Conservation (phyloP, 2,329 filamentous ascomycete species). For the Mollisiaceae sp. region DNA sequence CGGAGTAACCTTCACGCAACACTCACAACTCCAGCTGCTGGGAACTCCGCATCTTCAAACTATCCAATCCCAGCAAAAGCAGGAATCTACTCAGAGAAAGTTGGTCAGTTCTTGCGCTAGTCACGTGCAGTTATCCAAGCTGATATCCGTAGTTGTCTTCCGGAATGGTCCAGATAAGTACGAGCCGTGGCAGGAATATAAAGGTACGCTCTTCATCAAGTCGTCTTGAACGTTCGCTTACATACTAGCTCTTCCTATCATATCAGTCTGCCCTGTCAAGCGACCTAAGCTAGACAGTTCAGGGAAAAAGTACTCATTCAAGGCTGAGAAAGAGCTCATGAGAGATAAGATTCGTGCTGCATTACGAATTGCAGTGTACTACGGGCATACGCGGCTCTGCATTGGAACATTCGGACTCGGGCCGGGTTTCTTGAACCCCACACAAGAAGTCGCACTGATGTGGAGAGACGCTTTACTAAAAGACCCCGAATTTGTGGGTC, state of each 20-base stretch:
- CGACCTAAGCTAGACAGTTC: conserved; percentile 74
- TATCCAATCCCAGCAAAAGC: conserved; percentile 76
- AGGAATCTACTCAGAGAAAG: conserved; percentile 71
- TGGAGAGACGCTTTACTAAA: conserved; percentile 70
- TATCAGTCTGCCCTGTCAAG: conserved; percentile 73
- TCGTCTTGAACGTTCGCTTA: no score
- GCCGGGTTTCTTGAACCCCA: conserved; percentile 67
- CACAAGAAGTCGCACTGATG: conserved; percentile 66
- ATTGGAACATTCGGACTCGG: conserved; percentile 70
- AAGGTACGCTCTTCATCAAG: conserved; percentile 35
- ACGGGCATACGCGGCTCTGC: conserved; percentile 61
- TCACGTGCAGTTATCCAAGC: not conserved
- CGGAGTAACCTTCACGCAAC: conserved; percentile 75
- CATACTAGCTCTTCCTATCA: conserved; percentile 63
- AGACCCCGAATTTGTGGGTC: conserved; percentile 65
- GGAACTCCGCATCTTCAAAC: conserved; percentile 53
- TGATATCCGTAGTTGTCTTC: conserved; percentile 62
- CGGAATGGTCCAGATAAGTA: conserved; percentile 70
- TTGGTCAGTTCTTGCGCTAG: conserved; percentile 53
- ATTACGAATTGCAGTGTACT: conserved; percentile 70
- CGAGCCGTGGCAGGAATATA: conserved; percentile 58
- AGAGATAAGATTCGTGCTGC: conserved; percentile 74
- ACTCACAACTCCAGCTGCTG: conserved; percentile 64
- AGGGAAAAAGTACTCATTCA: conserved; percentile 73
- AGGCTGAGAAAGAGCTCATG: conserved; percentile 72